Percentiles rank a stretch among this genome's conserved stretches.
phyloP scores from a whole-genome alignment of 768 basidiomycete species.

The Leucogyrophana mollusca region DNA sequence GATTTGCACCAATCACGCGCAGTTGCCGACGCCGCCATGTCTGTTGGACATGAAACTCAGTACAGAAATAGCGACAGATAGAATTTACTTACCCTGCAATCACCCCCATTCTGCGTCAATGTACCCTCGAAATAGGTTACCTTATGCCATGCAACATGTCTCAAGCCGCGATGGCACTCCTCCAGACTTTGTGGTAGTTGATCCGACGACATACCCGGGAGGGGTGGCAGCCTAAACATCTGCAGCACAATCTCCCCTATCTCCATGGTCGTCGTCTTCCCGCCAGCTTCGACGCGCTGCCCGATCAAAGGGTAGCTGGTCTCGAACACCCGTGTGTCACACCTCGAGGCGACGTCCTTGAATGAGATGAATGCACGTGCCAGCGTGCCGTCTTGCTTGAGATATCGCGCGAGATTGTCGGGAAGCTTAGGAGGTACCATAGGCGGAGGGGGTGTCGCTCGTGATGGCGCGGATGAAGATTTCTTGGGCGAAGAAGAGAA shows the following conservation, averaged over 20 bases:
- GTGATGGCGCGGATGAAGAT: constrained; percentile 46
- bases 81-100: constrained; percentile 69
- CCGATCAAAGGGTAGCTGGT: constrained; percentile 81
- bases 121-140: constrained; percentile 91
- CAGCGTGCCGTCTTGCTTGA: constrained; percentile 84
- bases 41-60: constrained; percentile 34
- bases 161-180: constrained; percentile 84
- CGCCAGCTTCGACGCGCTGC: constrained; percentile 54
- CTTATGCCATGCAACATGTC: constrained; percentile 93
- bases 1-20: constrained; percentile 79
- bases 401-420: constrained; percentile 79
- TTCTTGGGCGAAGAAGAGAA: constrained; percentile 74
- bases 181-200: constrained; percentile 90
- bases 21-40: constrained; percentile 82
- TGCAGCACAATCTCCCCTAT: constrained; percentile 89
- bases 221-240: constrained; percentile 84
- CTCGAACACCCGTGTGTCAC: constrained; percentile 84
- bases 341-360: constrained; percentile 79
- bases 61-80: neutral
- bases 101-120: constrained; percentile 91
- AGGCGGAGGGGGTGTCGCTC: constrained; percentile 39
- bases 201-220: constrained; percentile 77
- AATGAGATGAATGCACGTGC: constrained; percentile 87
- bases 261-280: constrained; percentile 62
- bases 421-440: constrained; percentile 45